Percentiles rank a stretch among this genome's conserved stretches.
phyloP scores from a whole-genome alignment of 352 stramenopile species.

The Globisporangium spinosum region DNA sequence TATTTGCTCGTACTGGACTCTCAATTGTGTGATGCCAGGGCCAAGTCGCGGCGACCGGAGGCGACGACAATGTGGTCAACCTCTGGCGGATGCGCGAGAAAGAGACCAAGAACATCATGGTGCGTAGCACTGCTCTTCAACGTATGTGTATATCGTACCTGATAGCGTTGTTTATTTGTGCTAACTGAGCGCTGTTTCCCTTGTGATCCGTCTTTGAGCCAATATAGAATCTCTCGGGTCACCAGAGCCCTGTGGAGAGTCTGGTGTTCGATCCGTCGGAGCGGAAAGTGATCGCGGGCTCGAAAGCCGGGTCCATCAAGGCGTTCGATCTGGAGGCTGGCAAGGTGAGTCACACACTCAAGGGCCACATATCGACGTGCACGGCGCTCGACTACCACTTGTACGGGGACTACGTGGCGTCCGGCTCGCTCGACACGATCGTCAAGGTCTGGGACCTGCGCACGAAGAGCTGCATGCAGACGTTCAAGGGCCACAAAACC shows the following conservation, averaged over 20 bases:
- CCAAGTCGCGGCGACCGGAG: slow-evolving; percentile 74
- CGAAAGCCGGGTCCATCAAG: slow-evolving; percentile 81
- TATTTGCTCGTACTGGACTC: too few species aligned
- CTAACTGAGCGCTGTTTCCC: neutral
- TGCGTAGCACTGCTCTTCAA: slow-evolving; percentile 14
- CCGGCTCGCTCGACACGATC: slow-evolving; percentile 74
- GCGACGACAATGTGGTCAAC: slow-evolving; percentile 79
- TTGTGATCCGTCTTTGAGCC: neutral
- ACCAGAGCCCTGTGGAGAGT: slow-evolving; percentile 75
- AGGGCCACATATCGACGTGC: slow-evolving; percentile 83
- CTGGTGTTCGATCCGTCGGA: slow-evolving; percentile 79
- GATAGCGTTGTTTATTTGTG: neutral
- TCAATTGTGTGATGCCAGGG: slow-evolving; percentile 28
- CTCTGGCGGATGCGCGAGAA: slow-evolving; percentile 84
- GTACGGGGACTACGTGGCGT: slow-evolving; percentile 85
- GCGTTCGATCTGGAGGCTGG: slow-evolving; percentile 76
- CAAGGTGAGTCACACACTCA: slow-evolving; percentile 76
- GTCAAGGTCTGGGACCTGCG: slow-evolving; percentile 87
- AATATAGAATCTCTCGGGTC: slow-evolving; percentile 61
- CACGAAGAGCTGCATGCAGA: slow-evolving; percentile 86
- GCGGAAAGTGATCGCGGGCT: slow-evolving; percentile 71
- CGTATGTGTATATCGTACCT: neutral
- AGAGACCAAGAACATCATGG: slow-evolving; percentile 88
- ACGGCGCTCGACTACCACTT: slow-evolving; percentile 81
- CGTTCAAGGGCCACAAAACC: slow-evolving; percentile 75